Conservation (phyloP, 192 early-diverging fungal species). For the Entrophospora sp. region DNA sequence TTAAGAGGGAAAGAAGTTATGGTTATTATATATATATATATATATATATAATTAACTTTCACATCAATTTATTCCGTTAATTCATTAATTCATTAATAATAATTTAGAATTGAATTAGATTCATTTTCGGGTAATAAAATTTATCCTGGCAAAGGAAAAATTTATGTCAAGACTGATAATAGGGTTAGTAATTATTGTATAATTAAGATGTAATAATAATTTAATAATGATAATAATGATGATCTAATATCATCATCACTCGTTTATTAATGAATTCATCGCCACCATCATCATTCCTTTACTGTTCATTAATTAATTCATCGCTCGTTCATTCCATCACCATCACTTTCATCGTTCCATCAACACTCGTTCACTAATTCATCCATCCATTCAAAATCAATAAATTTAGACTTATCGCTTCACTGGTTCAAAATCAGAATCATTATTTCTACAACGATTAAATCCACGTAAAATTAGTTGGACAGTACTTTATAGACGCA, state of each 20-base stretch:
- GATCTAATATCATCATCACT: neutral
- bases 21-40: neutral
- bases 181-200: constrained; percentile 44
- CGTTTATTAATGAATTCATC: neutral
- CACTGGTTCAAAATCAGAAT: constrained; percentile 94
- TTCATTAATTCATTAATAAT: neutral
- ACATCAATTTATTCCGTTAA: neutral
- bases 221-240: neutral
- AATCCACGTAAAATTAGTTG: constrained; percentile 98
- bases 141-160: constrained; percentile 97
- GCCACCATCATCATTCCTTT: neutral
- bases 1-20: neutral
- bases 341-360: neutral
- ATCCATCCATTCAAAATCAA: neutral
- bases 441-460: constrained; percentile 92
- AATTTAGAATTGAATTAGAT: constrained; percentile 81
- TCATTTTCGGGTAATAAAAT: constrained; percentile 98
- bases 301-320: neutral
- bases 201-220: neutral
- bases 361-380: neutral
- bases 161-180: constrained; percentile 86
- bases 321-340: no score
- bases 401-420: constrained; percentile 65
- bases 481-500: constrained; percentile 95
- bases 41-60: neutral